Base-by-base conservation (phyloP, 225 moss, liverwort and hornwort species). In the Straminergon stramineum region DNA sequence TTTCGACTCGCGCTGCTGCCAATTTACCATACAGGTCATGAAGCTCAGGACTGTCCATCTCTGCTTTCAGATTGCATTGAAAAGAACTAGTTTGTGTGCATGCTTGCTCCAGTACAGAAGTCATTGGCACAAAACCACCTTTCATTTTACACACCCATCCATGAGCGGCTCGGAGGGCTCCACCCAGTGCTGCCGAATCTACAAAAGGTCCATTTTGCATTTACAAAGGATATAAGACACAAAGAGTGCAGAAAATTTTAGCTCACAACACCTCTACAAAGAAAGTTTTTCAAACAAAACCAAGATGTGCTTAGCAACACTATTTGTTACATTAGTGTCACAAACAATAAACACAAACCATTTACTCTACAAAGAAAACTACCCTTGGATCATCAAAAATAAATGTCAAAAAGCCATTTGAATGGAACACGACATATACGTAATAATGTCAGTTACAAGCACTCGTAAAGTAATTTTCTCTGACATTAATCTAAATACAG, bases 131-230 rank as follows among this genome's bases (percentile, higher is more conserved):
- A 85, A 97, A 96, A 13, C 35, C 16, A 15, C 89, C 89, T 77
- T 90, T 84, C 58, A 74, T 87, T 65, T 92, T 71, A 87, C 93
- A 93, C 48, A 96, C 85, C 92, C 95, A 96, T 84, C 99, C 99
- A 89, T 99, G 99, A 14, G 94, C 96, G 55, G 97, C 99, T 79
- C 99, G 96, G 64, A 99, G 92, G 61, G 99, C 99, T 90, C 93
- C 99, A 81, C 99, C 99, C 51, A 97, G 88, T 48, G 99, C 93
- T 75, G 99, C 97, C 41, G 99, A 99, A 95, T 99, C 99, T 97
- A 85, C 92, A 90, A 12, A 82, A 64, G 34, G 63, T 27, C 57
- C 87, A 63, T 64, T 32, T 78, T 32, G 45, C 61, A 92, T 80
- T 65, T 41, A 78, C 55, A 31, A 41, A 64, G 86, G 34, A 75